Base-by-base conservation (phyloP, 192 early-diverging fungal genomes). In the Entomortierella chlamydospora region DNA sequence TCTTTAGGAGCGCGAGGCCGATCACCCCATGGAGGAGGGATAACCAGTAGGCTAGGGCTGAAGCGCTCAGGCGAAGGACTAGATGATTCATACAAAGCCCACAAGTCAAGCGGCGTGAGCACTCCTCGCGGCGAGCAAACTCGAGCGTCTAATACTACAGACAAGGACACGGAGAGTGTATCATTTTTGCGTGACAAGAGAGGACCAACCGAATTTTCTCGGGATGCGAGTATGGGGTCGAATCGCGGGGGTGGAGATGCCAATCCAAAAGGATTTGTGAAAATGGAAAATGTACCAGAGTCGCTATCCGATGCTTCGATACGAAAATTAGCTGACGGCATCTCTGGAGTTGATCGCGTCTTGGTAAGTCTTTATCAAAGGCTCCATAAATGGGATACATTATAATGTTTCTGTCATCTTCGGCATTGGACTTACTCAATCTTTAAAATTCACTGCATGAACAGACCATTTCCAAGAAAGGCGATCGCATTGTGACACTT, bases 261-360 rank as follows among this genome's bases (percentile, higher is more conserved):
- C 3, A 57, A 39, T 6, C 62, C 76, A 0, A 60, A 42, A 15
- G 76, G 76, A 20, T 70, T 70, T 63, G 76, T 79, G 25, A 68
- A 60, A 17, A 50, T 79, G 57, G 76, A 79, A 13, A 79, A 79
- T 12, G 45, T 79, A 3, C 76, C 76, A 11, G 68, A 66, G 7
- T 43, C 61, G 0, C 6, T 70, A 25, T 70, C 76, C 7, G 76
- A 79, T 17, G 57, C 45, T 4, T 62, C 68, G 12, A 64, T 79
- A 22, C 61, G 68, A 0, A 64, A 60, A 6, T 25, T 79, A 18
- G 76, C 76, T 2, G 50, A 61, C 10, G 76, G 63, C 2, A 57
- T 79, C 61, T 60, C 68, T 47, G 76, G 76, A n/a, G 76, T 79
- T 9, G 25, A 61, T 39, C 61, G 76, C 18, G 68, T 79, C 22